Conservation (phyloP, 202 grass and related monocot species). For the Schoenoplectus tabernaemontani region DNA sequence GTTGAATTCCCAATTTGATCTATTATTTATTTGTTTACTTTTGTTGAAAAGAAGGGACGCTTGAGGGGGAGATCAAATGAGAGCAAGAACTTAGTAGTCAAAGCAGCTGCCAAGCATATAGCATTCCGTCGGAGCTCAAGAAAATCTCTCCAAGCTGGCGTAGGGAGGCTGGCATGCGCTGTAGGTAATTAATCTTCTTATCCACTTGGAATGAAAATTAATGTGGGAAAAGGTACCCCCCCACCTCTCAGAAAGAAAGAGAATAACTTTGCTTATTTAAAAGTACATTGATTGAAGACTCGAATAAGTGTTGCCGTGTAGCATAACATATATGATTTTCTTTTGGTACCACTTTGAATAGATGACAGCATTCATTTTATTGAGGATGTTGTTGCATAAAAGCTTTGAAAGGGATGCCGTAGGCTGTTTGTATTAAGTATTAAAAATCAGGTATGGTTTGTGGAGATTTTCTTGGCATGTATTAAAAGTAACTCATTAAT, state of each 20-base stretch:
- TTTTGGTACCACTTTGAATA: not conserved
- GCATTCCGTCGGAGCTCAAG: conserved; percentile 69
- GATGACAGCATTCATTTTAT: not conserved
- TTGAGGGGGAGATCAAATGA: not conserved
- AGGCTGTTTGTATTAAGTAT: not conserved
- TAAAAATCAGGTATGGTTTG: no score
- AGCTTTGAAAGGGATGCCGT: not conserved
- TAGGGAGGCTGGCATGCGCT: conserved; percentile 85
- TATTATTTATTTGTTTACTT: not conserved
- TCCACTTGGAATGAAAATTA: not conserved
- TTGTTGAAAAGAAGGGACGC: not conserved
- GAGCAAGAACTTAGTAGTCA: conserved; percentile 3
- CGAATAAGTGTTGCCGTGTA: not conserved
- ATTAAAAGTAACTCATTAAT: not conserved
- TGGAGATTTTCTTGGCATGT: not conserved
- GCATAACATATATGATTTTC: not conserved
- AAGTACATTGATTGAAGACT: not conserved
- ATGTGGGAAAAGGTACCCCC: not conserved
- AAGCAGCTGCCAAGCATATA: conserved; percentile 64
- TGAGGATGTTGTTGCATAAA: not conserved
- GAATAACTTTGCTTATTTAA: not conserved
- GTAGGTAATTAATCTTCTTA: no score
- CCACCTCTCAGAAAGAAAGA: not conserved
- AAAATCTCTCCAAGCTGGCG: conserved; percentile 55
- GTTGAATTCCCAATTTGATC: not conserved